These are phyloP conservation scores for Phytophthora cactorum DNA, from an alignment of 352 stramenopile genomes.

Conservation along the genomic window DNA sequence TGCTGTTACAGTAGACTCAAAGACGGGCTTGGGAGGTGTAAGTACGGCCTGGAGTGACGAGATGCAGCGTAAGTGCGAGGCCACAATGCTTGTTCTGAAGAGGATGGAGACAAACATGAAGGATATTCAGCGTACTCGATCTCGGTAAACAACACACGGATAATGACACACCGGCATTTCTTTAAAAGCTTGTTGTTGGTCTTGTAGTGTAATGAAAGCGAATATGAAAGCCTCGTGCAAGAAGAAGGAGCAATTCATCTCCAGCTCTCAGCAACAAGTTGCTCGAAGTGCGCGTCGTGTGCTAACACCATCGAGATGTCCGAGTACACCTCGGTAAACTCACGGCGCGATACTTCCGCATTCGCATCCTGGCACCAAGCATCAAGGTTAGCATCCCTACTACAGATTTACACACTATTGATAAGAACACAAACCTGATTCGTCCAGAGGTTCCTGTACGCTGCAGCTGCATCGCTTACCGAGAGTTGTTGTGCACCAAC, in stretches of 20 bases:
- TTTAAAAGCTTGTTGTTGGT: not conserved
- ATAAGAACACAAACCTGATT: conserved; percentile 23
- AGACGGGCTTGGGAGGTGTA: not conserved
- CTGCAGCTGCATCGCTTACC: conserved; percentile 35
- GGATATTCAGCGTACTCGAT: conserved; percentile 12
- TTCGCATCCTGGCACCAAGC: conserved; percentile 17
- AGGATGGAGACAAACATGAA: conserved; percentile 50
- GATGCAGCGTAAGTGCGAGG: conserved; percentile 54
- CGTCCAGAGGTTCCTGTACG: conserved; percentile 59
- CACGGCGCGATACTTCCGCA: conserved; percentile 47
- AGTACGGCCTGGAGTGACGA: conserved; percentile 38
- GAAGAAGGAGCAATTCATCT: conserved; percentile 27
- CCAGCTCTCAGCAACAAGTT: conserved; percentile 78
- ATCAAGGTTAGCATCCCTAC: not conserved
- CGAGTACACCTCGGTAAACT: conserved; percentile 79
- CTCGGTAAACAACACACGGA: conserved; percentile 7
- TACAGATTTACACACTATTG: not conserved
- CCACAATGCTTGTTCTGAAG: conserved; percentile 49
- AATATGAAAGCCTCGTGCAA: not conserved
- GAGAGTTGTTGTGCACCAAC: conserved; percentile 50
- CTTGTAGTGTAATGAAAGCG: not conserved
- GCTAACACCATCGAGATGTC: conserved; percentile 71
- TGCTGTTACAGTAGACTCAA: not conserved
- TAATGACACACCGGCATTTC: conserved; percentile 14
- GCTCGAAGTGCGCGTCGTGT: conserved; percentile 66